Conservation (phyloP, 192 early-diverging fungal species). For the Coemansia guatemalensis region DNA sequence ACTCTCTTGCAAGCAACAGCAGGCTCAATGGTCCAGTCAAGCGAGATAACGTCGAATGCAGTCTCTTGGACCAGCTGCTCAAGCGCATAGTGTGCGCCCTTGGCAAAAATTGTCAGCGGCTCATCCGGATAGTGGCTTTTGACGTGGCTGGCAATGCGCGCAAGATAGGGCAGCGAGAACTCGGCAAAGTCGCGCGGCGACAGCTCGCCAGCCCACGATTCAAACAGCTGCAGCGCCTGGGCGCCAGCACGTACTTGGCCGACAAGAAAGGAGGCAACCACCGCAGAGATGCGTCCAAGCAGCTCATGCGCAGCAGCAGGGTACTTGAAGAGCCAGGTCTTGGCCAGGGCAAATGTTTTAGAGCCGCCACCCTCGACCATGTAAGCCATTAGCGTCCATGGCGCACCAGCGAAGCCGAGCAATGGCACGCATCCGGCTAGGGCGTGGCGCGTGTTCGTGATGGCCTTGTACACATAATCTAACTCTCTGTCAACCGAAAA, state of each 20-base stretch:
- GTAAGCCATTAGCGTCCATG: constrained; percentile 99
- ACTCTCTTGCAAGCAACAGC: constrained; percentile 27
- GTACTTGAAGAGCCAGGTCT: constrained; percentile 85
- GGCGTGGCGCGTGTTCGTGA: constrained; percentile 85
- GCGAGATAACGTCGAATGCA: constrained; percentile 82
- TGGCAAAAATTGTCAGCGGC: constrained; percentile 93
- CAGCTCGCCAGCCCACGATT: constrained; percentile 95
- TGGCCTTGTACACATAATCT: constrained; percentile 90
- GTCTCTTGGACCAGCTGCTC: constrained; percentile 62
- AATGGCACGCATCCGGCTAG: constrained; percentile 87
- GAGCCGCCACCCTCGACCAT: constrained; percentile 98
- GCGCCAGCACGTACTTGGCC: constrained; percentile 96
- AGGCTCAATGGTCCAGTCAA: constrained; percentile 91
- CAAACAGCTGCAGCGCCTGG: constrained; percentile 97
- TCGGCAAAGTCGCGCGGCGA: constrained; percentile 74
- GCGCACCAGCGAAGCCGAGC: constrained; percentile 94
- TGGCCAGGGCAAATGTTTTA: constrained; percentile 87
- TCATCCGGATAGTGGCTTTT: constrained; percentile 61
- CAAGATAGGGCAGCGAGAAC: constrained; percentile 89
- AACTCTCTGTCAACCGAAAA: constrained; percentile 69
- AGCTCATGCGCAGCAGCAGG: constrained; percentile 74
- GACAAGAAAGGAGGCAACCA: constrained; percentile 80
- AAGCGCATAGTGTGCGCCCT: constrained; percentile 87
- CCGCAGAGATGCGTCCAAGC: constrained; percentile 79
- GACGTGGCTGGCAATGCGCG: constrained; percentile 76